Conservation (phyloP, 306 rosid genomes). For the Trifolium dubium region DNA sequence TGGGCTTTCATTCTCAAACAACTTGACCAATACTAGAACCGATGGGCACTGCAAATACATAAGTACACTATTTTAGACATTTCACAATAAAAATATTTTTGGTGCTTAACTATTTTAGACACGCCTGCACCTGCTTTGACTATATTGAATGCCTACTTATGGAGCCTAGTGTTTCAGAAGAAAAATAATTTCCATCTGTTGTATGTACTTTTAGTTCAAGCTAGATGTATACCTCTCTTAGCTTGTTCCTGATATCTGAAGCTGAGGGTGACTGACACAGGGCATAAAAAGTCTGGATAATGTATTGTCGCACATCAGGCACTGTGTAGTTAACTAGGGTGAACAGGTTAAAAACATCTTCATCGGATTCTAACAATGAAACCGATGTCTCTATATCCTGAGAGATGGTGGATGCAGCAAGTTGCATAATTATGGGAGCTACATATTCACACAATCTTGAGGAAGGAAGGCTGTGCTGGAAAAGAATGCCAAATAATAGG, state of each 20-base stretch:
- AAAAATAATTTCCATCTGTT: slow-evolving; percentile 23
- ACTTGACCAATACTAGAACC: slow-evolving; percentile 59
- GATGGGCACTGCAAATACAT: slow-evolving; percentile 62
- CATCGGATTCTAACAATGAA: slow-evolving; percentile 67
- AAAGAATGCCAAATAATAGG: slow-evolving; percentile 64
- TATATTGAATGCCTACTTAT: not conserved
- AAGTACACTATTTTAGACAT: slow-evolving; percentile 33
- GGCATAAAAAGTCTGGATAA: slow-evolving; percentile 64
- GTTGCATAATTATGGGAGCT: slow-evolving; percentile 66
- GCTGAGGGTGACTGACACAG: slow-evolving; percentile 70
- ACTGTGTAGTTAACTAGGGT: slow-evolving; percentile 49
- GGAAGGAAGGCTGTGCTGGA: slow-evolving; percentile 47
- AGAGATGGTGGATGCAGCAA: slow-evolving; percentile 63
- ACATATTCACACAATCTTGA: slow-evolving; percentile 56
- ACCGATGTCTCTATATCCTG: slow-evolving; percentile 56
- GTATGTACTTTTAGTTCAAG: slow-evolving; percentile 25
- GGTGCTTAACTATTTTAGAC: slow-evolving; percentile 13
- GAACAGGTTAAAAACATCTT: slow-evolving; percentile 64
- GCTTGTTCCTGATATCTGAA: slow-evolving; percentile 60
- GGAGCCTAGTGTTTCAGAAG: slow-evolving; percentile 2
- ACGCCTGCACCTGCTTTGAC: not conserved
- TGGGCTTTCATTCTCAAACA: slow-evolving; percentile 58
- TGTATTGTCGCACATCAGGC: slow-evolving; percentile 59
- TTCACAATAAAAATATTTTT: too few relatives aligned
- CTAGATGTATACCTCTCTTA: slow-evolving; percentile 61